Base-by-base conservation (phyloP, 2,329 filamentous ascomycete genomes). In the Aspergillus pseudoglaucus region DNA sequence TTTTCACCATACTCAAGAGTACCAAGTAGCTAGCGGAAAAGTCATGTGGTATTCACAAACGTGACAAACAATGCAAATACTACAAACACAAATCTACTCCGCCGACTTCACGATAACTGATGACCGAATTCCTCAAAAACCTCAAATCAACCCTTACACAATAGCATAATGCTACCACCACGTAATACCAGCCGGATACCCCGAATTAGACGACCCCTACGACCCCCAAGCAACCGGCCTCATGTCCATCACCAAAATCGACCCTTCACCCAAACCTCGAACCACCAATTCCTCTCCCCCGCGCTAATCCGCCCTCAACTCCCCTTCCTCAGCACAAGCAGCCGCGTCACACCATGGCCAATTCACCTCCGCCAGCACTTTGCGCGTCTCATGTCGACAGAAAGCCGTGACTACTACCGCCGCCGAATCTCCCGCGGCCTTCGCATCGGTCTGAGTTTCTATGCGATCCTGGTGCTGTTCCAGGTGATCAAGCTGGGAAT, bases 311-410 rank as follows among this genome's bases (percentile, higher is more conserved):
- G 83, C 25, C 83, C 83, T 37, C 81, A 85, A 61, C 70, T 85
- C 27, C 79, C 80, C 30, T 88, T 87, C 68, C 79, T 87, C 44
- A 72, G 79, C 6, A 70, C 77, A 22, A 66, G 71, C 51, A 58
- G 62, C 55, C 56, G 65, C 69, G 48, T 79, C 65, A 47, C 76
- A 70, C 60, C 69, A 68, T n/a, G 78, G 73, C 46, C 84, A 76
- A 62, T 76, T 77, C 62, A 72, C 68, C 65, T 61, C 32, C 74
- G 75, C 52, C 64, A 75, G 25, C 75, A 81, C 39, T 73, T 84
- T 33, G 79, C 80, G 3, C 84, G 90, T 45, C 80, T 87, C 52
- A 79, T 94, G 50, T 89, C 87, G n/a, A 94, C 88, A 0, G 85
- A 90, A 63, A 82, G 82, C 40, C 68, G 69, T 9, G 59, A 66